A percentile compares a stretch with the other conserved stretches of the same genome.
Evolutionary conservation across 352 stramenopile genomes (phyloP).

Genomic region (Blastocystis sp.): DNA sequence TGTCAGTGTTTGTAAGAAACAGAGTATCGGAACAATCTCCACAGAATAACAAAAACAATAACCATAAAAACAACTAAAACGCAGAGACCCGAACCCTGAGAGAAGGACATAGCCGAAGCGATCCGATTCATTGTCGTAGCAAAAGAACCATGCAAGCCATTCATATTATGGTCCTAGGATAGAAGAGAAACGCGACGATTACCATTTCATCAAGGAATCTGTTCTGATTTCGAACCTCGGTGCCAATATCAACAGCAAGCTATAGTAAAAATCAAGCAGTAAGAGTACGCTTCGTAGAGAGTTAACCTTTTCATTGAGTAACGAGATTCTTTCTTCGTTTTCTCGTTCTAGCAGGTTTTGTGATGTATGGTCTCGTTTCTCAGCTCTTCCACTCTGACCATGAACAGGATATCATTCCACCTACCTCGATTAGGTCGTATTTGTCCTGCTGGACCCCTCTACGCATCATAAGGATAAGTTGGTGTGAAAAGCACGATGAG

Average conservation of each 20-base stretch:
- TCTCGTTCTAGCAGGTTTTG: not conserved
- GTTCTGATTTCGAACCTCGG: conserved; percentile 22
- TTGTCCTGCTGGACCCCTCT: not conserved
- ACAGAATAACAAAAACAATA: conserved; percentile 42
- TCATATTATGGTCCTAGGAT: conserved; percentile 6
- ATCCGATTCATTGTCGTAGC: not conserved
- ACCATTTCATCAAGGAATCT: conserved; percentile 43
- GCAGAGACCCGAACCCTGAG: not conserved
- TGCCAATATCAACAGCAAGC: conserved; percentile 26
- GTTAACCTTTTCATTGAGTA: conserved; percentile 10
- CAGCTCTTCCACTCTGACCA: not conserved
- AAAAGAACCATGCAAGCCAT: not conserved
- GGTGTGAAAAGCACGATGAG: not conserved
- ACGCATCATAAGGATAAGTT: not conserved
- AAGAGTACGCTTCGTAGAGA: not conserved
- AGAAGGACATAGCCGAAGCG: not conserved
- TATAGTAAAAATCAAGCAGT: not conserved
- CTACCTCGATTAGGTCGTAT: conserved; percentile 27
- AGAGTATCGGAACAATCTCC: conserved; percentile 2
- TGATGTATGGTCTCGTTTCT: not conserved
- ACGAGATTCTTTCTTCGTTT: not conserved
- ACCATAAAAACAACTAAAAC: conserved; percentile 60
- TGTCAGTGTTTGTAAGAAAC: not conserved
- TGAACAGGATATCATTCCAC: not conserved
- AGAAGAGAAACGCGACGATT: not conserved